Percentiles rank a stretch among this genome's conserved stretches.
Conservation (phyloP, 2,329 filamentous ascomycete species). For the Chlorencoelia australis region DNA sequence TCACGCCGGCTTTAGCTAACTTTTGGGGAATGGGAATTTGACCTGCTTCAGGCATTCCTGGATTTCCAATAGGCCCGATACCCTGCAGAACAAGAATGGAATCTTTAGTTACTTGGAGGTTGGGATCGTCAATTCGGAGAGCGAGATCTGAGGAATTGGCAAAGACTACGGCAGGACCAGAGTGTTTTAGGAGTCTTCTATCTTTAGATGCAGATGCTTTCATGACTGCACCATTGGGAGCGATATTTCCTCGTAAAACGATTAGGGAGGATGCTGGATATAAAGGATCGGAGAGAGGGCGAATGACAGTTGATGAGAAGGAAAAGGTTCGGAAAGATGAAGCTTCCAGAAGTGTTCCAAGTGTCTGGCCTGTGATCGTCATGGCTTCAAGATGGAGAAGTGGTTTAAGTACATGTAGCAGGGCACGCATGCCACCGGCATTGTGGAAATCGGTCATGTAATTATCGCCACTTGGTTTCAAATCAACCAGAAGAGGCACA, state of each 20-base stretch:
- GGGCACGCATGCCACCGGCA: conserved; percentile 39
- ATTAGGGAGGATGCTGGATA: conserved; percentile 35
- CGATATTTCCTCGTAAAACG: conserved; percentile 37
- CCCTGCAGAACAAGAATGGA: conserved; percentile 38
- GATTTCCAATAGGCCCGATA: conserved; percentile 40
- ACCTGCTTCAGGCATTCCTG: conserved; percentile 43
- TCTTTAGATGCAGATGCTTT: conserved; percentile 41
- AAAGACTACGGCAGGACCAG: conserved; percentile 38
- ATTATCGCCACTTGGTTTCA: conserved; percentile 43
- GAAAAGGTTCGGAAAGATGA: conserved; percentile 33
- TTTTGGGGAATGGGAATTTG: conserved; percentile 41
- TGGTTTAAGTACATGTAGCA: conserved; percentile 36
- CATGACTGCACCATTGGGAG: conserved; percentile 38
- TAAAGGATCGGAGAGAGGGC: conserved; percentile 35
- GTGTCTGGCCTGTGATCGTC: conserved; percentile 37
- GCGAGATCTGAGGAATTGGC: conserved; percentile 37
- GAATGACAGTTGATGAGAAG: conserved; percentile 33
- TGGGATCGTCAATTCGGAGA: conserved; percentile 34
- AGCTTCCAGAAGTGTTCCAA: conserved; percentile 35
- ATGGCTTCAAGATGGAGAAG: conserved; percentile 35
- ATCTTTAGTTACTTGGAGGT: conserved; percentile 33
- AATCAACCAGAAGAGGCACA: conserved; percentile 37
- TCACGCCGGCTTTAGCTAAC: conserved; percentile 35
- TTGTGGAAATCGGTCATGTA: conserved; percentile 47
- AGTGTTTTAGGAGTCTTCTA: conserved; percentile 33